Percentiles rank a stretch among this genome's conserved stretches.
Conservation (phyloP, 2,329 filamentous ascomycete genomes). For the Epichloe bromicola region DNA sequence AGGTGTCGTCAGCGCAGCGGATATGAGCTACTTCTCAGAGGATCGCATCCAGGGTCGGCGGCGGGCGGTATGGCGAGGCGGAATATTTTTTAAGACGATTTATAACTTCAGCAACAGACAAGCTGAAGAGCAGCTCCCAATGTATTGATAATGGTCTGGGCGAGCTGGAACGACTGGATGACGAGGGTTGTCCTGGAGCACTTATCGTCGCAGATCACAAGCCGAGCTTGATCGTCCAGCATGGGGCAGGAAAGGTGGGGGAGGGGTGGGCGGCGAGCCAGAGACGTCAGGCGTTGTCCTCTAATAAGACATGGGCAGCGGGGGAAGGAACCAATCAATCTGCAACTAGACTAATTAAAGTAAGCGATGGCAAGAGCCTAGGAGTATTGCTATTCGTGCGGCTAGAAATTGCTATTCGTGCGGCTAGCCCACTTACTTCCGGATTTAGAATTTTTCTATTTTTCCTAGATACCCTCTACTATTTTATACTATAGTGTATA, state of each 20-base stretch:
- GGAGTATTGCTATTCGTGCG: no score
- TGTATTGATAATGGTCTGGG: neutral
- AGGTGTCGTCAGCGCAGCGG: slow-evolving; percentile 1
- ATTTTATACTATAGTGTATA: no score
- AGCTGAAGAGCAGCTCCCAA: neutral
- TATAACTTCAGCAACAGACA: neutral
- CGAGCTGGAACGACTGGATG: neutral
- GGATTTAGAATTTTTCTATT: no score
- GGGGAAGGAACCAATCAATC: neutral
- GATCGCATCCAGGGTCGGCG: neutral
- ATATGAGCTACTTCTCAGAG: neutral
- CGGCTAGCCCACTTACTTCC: no score
- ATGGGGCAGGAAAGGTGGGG: neutral
- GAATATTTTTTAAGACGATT: neutral
- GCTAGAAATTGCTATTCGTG: no score
- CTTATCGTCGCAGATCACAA: neutral
- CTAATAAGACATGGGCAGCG: neutral
- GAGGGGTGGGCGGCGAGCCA: neutral
- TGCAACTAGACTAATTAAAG: slow-evolving; percentile 1
- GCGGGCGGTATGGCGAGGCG: neutral
- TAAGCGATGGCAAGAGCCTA: neutral
- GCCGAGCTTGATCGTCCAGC: neutral
- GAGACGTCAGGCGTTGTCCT: slow-evolving; percentile 6
- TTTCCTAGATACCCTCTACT: no score
- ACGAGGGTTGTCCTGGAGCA: neutral